Conservation (phyloP, 306 rosid species). For the Cyclanthera cordifolia region DNA sequence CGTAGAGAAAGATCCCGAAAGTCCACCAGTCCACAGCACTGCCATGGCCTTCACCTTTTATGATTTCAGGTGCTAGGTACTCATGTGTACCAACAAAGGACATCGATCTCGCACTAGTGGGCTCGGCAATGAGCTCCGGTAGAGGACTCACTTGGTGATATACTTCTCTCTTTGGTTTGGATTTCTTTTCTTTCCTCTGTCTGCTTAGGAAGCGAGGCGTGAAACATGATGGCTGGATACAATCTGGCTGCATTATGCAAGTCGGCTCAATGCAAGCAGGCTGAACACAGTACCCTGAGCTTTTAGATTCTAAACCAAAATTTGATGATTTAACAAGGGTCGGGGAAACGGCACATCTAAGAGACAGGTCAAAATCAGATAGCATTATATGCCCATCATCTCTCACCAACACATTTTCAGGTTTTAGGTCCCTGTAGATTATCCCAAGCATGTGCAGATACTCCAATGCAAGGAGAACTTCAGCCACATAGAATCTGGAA, state of each 20-base stretch:
- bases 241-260: slow-evolving; percentile 69
- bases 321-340: slow-evolving; percentile 57
- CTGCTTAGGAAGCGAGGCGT: slow-evolving; percentile 50
- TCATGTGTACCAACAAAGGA: slow-evolving; percentile 95
- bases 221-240: slow-evolving; percentile 77
- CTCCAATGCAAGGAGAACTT: slow-evolving; percentile 95
- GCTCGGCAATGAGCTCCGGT: slow-evolving; percentile 89
- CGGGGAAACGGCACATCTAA: slow-evolving; percentile 80
- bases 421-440: slow-evolving; percentile 88
- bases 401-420: slow-evolving; percentile 85
- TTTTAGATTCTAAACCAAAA: slow-evolving; percentile 40
- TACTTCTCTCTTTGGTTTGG: slow-evolving; percentile 47
- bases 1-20: slow-evolving; percentile 85
- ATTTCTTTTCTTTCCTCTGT: slow-evolving; percentile 53
- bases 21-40: slow-evolving; percentile 99
- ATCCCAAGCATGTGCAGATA: slow-evolving; percentile 98
- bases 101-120: slow-evolving; percentile 86
- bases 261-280: slow-evolving; percentile 76
- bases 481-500: slow-evolving; percentile 91
- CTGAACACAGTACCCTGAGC: slow-evolving; percentile 61
- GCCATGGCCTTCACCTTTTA: slow-evolving; percentile 95
- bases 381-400: slow-evolving; percentile 98
- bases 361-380: slow-evolving; percentile 89
- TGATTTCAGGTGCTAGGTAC: slow-evolving; percentile 89
- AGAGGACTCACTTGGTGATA: slow-evolving; percentile 59